phyloP scores from a whole-genome alignment of 2,329 filamentous ascomycete genomes.

The Aspergillus sp. region DNA sequence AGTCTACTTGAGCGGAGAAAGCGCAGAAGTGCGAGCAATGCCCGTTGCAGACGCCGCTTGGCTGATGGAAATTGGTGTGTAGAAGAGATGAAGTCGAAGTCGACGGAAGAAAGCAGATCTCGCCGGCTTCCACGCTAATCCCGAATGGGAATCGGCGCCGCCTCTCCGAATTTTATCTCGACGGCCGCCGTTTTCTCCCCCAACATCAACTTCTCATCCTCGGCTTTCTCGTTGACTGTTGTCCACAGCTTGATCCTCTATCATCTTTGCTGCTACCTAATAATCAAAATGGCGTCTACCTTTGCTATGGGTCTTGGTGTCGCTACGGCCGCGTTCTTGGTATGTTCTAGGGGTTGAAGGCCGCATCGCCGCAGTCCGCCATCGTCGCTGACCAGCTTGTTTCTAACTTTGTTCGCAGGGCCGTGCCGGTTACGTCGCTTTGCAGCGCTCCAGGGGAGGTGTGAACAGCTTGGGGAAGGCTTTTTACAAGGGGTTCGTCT shows the following conservation, averaged over 20 bases:
- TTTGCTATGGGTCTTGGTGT: constrained; percentile 47
- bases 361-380: not conserved
- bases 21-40: no score
- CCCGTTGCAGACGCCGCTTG: no score
- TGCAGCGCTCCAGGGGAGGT: constrained; percentile 69
- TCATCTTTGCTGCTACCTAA: not conserved
- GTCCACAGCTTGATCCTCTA: constrained; percentile 1
- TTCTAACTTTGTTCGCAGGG: constrained; percentile 57
- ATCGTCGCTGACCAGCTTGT: constrained; percentile 3
- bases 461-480: constrained; percentile 80
- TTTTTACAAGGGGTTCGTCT: constrained; percentile 79
- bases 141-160: constrained; percentile 26
- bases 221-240: not conserved
- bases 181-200: constrained; percentile 14
- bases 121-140: constrained; percentile 31
- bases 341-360: constrained; percentile 46
- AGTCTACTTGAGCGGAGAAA: no score
- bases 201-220: constrained; percentile 13
- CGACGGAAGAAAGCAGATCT: not conserved
- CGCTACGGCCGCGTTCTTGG: constrained; percentile 71
- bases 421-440: constrained; percentile 85
- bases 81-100: not conserved
- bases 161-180: constrained; percentile 40
- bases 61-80: no score
- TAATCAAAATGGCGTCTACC: constrained; percentile 42